Percentiles rank a stretch among this genome's conserved stretches.
These are phyloP conservation scores for Austroboletus festivus DNA, from an alignment of 768 basidiomycete species.

Conservation along the genomic window DNA sequence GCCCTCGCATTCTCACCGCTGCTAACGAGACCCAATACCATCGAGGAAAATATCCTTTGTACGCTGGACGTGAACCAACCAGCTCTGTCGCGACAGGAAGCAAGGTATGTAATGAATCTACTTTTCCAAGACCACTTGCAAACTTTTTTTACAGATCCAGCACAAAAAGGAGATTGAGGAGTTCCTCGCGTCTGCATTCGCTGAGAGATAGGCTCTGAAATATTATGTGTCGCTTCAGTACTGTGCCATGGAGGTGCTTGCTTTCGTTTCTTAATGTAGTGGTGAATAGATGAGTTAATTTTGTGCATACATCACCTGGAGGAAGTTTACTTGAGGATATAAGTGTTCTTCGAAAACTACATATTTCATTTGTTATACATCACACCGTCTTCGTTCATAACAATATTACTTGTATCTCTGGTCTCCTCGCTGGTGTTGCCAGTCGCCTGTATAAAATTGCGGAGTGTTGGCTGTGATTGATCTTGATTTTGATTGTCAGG, in stretches of 20 bases:
- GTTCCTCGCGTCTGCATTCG: conserved; percentile 65
- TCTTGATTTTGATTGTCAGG: conserved; percentile 23
- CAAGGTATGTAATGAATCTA: conserved; percentile 52
- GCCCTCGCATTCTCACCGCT: conserved; percentile 91
- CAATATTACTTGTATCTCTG: conserved; percentile 33
- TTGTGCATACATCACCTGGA: background rate
- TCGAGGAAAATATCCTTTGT: conserved; percentile 83
- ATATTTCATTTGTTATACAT: conserved; percentile 46
- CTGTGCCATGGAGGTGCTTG: background rate
- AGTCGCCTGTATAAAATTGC: conserved; percentile 43
- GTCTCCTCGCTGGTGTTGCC: conserved; percentile 23
- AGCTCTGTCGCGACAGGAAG: conserved; percentile 91
- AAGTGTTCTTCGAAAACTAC: too few species aligned
- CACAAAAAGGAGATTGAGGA: conserved; percentile 91
- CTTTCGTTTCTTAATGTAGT: background rate
- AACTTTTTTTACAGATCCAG: conserved; percentile 43
- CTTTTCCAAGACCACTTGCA: background rate
- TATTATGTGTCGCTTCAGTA: background rate
- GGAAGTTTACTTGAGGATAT: too few species aligned
- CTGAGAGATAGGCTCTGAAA: conserved; percentile 15
- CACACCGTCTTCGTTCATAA: conserved; percentile 60
- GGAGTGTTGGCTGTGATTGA: conserved; percentile 39
- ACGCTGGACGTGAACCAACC: conserved; percentile 90
- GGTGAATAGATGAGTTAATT: conserved; percentile 9
- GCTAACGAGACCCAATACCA: conserved; percentile 87